Conservation (phyloP, 768 basidiomycete genomes). For the Suillus fuscotomentosus region DNA sequence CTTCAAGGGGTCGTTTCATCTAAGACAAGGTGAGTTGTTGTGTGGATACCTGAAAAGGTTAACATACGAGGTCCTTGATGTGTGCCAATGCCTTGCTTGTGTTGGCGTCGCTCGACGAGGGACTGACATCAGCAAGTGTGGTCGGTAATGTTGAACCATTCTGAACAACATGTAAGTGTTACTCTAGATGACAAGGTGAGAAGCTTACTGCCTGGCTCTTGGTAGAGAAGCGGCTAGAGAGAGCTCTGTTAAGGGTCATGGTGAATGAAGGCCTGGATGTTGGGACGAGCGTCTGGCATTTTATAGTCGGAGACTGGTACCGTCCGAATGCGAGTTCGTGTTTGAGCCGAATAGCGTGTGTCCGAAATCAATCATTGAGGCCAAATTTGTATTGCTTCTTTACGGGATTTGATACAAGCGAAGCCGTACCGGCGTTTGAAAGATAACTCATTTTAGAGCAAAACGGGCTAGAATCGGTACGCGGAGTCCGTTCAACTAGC, state of each 20-base stretch:
- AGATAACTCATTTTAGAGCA: not conserved
- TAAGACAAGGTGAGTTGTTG: conserved; percentile 5
- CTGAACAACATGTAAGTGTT: not conserved
- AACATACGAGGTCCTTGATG: conserved; percentile 29
- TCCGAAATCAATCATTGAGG: not conserved
- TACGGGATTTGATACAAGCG: not conserved
- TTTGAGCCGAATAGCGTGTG: not conserved
- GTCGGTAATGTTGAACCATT: conserved; percentile 11
- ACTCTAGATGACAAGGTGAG: no score
- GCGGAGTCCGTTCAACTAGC: no score
- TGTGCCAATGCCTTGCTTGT: conserved; percentile 24
- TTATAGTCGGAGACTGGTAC: conserved; percentile 23
- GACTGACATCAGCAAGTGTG: conserved; percentile 12
- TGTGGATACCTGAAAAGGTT: not conserved
- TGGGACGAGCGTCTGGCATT: not conserved
- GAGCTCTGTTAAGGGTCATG: conserved; percentile 29
- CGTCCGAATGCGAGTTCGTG: conserved; percentile 3
- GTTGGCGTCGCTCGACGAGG: conserved; percentile 15
- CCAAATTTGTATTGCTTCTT: not conserved
- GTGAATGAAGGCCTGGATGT: not conserved
- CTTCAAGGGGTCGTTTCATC: conserved; percentile 31
- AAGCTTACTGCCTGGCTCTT: conserved; percentile 26
- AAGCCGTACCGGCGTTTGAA: not conserved
- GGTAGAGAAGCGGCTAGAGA: conserved; percentile 29
- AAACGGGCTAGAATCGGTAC: no score